Evolutionary conservation across 495 filamentous ascomycete species (phyloP), one percentile per base, ranked within the genome.

Genomic region (Hypoxylon crocopeplum): DNA sequence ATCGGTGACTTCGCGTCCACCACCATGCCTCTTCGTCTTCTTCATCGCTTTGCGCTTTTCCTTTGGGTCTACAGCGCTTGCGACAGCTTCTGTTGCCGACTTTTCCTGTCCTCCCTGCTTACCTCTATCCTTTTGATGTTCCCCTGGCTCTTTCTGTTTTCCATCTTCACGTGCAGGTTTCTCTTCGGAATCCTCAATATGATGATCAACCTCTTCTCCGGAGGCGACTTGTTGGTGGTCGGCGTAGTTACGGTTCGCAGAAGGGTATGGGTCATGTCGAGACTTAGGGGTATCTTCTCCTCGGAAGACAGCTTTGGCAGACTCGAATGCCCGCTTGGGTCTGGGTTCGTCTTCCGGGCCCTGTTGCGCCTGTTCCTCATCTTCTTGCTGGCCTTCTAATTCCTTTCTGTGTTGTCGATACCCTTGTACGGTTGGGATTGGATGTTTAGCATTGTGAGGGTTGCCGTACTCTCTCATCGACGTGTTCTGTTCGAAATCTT

Each of bases 1-100:
- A 69, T 90, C 87, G 5, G 85, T 90, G n/a, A 90, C 87, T 62
- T 86, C 75, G 11, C 86, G 77, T 12, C 82, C 81, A 24, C 77
- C 78, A 30, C 81, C 76, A 25, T 81, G 74, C 45, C 82, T 75
- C 52, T 84, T 81, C 50, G 79, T 76, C 29, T 80, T 73, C 65
- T 84, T 82, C 78, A 83, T 81, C 2, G 67, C 68, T 69, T 88
- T 87, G 19, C 86, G 73, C 61, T 82, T 83, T 48, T 84, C 70
- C 60, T 77, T 82, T 5, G 84, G 81, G 39, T 86, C 76, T 37
- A 75, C 58, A n/a, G 68, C 55, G 55, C 71, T 67, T n/a, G 70
- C 68, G 21, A 71, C 74, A 7, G 73, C 69, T 66, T 88, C 74
- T 0, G 85, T 84, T 6, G 82, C 83, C 13, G 84, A 82, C 51